Evolutionary conservation across 2,329 filamentous ascomycete species (phyloP), one percentile per base, ranked within the genome.

Genomic region (Incumbomyces lentus): DNA sequence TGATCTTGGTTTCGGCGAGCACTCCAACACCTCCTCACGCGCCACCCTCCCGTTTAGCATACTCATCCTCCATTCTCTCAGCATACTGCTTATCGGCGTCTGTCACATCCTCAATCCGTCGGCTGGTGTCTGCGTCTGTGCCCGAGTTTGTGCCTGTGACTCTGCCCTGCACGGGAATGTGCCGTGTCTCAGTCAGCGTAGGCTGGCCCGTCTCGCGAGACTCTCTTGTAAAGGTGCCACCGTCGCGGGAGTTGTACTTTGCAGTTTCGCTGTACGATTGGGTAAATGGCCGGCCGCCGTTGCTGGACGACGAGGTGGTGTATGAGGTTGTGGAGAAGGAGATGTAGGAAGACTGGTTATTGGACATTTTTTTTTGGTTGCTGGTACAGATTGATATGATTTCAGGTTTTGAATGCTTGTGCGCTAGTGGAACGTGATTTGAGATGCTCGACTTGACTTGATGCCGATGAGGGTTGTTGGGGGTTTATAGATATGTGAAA

Each of bases 131-230:
- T 13, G 30, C 40, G 6, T 12, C 39, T n/a, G 44, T 19, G 43
- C 31, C 39, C 57, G 59, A n/a, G 50, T 55, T 6, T 52, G 51
- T n/a, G 50, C 55, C 6, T 52, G 51, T 31, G 18, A 55, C 56
- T 47, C 41, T 47, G 26, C 57, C 58, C 49, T 62, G 60, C n/a
- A 40, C 34, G 11, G 40, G 49, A 59, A 62, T 45, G 56, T 64
- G 26, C 52, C 61, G 39, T 56, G 61, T 43, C 60, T 62, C 44
- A 3, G 12, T 47, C 16, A 44, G 36, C 2, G 35, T 46, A 4
- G 29, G 35, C 22, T 37, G 33, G n/a, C 49, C 53, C 14, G 34
- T 35, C 32, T 50, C 49, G 8, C 30, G 17, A 14, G 55, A 48
- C 22, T 36, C 44, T 8, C 48, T 36, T 14, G 26, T 16, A 14